Base-by-base conservation (phyloP, 2,329 filamentous ascomycete genomes). In the Fusarium incarnatum region DNA sequence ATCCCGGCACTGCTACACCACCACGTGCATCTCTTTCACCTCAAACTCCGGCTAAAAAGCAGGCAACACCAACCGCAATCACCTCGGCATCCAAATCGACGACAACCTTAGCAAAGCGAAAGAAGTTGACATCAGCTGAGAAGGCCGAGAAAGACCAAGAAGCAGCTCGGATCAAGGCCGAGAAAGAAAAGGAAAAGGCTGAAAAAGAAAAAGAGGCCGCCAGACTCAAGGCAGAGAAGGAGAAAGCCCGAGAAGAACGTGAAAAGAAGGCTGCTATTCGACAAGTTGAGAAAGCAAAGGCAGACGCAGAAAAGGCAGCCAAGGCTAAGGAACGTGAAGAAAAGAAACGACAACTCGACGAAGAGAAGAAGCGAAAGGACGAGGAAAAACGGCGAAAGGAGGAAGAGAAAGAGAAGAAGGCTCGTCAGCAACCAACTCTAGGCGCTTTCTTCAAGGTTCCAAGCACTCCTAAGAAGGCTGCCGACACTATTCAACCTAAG, bases 341-440 rank as follows among this genome's bases (percentile, higher is more conserved):
- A 72, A 77, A 82, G 64, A 77, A 77, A 64, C 77, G 80, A 10
- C 76, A 79, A 8, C 77, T 80, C 23, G 63, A 72, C 60, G 79
- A 79, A 20, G 78, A 82, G 41, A 78, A 80, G 56, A 82, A 80
- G 56, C 81, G 80, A 18, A 80, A 83, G 60, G 86, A 84, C 72
- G 85, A 87, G 37, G 84, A 86, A 42, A 84, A 85, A 71, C 28
- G 28, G 57, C 81, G 80, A 18, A 80, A 83, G 61, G 86, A 84
- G 73, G 85, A 87, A 42, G 84, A 86, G 44, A 84, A 85, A 72
- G 83, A 84, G 25, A 87, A 82, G 70, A 87, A 84, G 75, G 81
- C 82, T n/a, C 79, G 82, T 16, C 83, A 78, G 55, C 86, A 84
- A 77, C 79, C 79, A 72, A 83, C 77, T 63, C 80, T 88, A 16